Base-by-base conservation (phyloP, 208 protist species). In the Naegleria gruberi region DNA sequence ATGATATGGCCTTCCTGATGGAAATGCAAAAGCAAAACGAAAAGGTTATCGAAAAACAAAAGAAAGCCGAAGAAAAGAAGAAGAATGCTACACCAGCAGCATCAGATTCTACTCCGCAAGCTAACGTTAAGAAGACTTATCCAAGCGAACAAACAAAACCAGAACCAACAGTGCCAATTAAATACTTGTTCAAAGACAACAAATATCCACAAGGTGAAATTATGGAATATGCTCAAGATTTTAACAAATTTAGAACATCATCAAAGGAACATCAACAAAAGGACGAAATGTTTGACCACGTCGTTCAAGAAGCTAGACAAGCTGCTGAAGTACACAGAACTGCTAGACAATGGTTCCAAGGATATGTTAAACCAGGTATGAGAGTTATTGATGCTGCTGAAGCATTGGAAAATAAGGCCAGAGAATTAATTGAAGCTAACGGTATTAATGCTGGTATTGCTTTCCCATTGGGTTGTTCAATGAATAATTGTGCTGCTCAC, bases 401-500 rank as follows among this genome's bases (percentile, higher is more conserved):
- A 90, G 92, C 92, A 42, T 96, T 99, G 40, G 98, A 99, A 92
- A 95, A 94, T 89, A 96, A 93, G 55, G 82, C 94, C 5, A 92
- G 95, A 90, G 90, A 94, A 82, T 93, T 98, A 5, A 98, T 98
- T 87, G 95, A 95, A 82, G 97, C 94, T 51, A 94, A 98, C 88
- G 96, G 95, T 74, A 91, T 98, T 47, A 77, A 94, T 47, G 92
- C 95, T 34, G 96, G 97, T 41, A 95, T 97, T 91, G 96, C 95
- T 7, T 98, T 98, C 90, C 97, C 97, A 46, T 98, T 84, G 23
- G 96, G 95, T 81, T 93, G 94, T 74, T 99, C 97, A 17, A 90
- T 99, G 37, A 99, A 99, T 93, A 92, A 99, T 91, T 94, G 96
- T 46, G 99, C 98, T 43, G 99, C 99, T 2, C 98, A 99, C 94